phyloP scores from a whole-genome alignment of 2,329 filamentous ascomycete species.

The Waltergamsia citrina region DNA sequence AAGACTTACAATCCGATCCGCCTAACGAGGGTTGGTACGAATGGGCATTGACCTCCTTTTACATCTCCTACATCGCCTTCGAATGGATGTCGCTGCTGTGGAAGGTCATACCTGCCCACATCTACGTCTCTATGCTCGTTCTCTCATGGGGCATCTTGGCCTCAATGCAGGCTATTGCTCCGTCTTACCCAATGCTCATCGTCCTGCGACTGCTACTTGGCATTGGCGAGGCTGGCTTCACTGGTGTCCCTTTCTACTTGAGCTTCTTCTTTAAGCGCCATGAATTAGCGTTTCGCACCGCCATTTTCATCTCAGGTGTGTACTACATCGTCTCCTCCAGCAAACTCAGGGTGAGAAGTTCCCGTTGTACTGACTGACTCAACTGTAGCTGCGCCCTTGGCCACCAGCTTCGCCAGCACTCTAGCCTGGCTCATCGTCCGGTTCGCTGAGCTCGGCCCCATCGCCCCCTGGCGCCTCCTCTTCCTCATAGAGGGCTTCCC shows the following conservation, averaged over 20 bases:
- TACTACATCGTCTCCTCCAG: constrained; percentile 1
- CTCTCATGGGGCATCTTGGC: constrained; percentile 72
- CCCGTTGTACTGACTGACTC: not conserved
- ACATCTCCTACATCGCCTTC: constrained; percentile 52
- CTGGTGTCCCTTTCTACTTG: constrained; percentile 53
- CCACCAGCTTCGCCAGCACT: constrained; percentile 68
- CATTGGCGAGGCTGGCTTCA: constrained; percentile 56
- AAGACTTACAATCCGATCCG: constrained; percentile 44
- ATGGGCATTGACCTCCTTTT: constrained; percentile 53
- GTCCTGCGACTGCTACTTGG: constrained; percentile 47
- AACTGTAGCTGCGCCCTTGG: constrained; percentile 63
- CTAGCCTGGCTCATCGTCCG: constrained; percentile 72
- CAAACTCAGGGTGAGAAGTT: not conserved
- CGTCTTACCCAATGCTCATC: constrained; percentile 52
- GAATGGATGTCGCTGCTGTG: constrained; percentile 59
- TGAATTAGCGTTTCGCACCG: constrained; percentile 78
- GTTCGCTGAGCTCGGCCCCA: constrained; percentile 52
- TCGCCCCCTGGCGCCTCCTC: constrained; percentile 77
- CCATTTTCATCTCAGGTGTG: constrained; percentile 70
- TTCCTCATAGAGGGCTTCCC: constrained; percentile 83
- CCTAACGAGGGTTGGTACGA: constrained; percentile 41
- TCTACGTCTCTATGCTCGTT: constrained; percentile 53
- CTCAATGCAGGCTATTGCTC: constrained; percentile 59
- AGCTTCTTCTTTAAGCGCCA: constrained; percentile 55
- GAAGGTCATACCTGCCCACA: constrained; percentile 49